A percentile compares a stretch with the other conserved stretches of the same genome.
Evolutionary conservation across 2,329 filamentous ascomycete species (phyloP).

Genomic region (Truncatella angustata): DNA sequence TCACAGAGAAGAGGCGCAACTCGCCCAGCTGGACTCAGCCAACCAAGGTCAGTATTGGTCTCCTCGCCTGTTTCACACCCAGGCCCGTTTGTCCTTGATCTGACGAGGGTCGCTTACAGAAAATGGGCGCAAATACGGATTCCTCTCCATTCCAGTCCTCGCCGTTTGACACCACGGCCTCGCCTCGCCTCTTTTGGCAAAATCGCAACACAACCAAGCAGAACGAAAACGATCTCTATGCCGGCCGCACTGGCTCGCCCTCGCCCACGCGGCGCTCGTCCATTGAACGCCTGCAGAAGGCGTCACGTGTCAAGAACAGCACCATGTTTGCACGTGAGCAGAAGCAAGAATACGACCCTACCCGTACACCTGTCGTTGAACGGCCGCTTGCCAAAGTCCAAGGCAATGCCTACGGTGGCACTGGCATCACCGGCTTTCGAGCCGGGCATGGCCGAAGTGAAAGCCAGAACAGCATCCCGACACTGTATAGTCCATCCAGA

Average conservation of each 20-base stretch:
- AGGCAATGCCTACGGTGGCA: slow-evolving; percentile 66
- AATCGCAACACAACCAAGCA: slow-evolving; percentile 64
- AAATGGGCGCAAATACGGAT: slow-evolving; percentile 68
- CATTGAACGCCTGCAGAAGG: slow-evolving; percentile 91
- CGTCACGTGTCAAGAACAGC: slow-evolving; percentile 96
- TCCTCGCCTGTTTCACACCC: slow-evolving; percentile 17
- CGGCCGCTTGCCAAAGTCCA: slow-evolving; percentile 77
- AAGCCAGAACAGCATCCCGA: slow-evolving; percentile 56
- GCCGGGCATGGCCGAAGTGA: slow-evolving; percentile 52
- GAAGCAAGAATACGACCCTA: slow-evolving; percentile 88
- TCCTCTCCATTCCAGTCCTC: slow-evolving; percentile 86
- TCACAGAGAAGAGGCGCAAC: slow-evolving; percentile 82
- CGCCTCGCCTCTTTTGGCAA: slow-evolving; percentile 92
- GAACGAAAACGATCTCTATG: slow-evolving; percentile 68
- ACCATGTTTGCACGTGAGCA: slow-evolving; percentile 93
- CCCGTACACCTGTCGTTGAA: slow-evolving; percentile 73
- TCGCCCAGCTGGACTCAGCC: slow-evolving; percentile 85
- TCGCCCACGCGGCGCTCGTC: slow-evolving; percentile 81
- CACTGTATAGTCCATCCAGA: slow-evolving; percentile 55
- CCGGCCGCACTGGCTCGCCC: slow-evolving; percentile 57
- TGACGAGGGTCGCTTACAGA: slow-evolving; percentile 44
- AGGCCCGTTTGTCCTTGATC: slow-evolving; percentile 13
- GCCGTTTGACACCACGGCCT: slow-evolving; percentile 65
- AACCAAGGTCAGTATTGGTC: slow-evolving; percentile 58
- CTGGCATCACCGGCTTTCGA: slow-evolving; percentile 51